A percentile compares a stretch with the other conserved stretches of the same genome.
Conservation (phyloP, 768 basidiomycete species). For the Boletales sp. region DNA sequence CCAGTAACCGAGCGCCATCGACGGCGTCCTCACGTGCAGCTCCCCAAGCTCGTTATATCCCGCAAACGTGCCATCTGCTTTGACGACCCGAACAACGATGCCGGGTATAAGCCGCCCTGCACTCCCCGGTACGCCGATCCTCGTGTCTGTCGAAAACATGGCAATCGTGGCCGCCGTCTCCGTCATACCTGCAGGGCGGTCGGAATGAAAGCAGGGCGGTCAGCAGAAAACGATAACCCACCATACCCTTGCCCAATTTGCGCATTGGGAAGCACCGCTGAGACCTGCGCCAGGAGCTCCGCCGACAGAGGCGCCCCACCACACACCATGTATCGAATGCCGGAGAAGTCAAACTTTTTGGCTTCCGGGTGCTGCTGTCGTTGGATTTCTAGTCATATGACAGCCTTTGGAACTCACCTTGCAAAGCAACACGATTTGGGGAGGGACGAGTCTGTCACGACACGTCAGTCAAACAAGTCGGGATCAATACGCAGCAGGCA, state of each 20-base stretch:
- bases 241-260: constrained; percentile 66
- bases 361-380: constrained; percentile 46
- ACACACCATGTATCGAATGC: constrained; percentile 50
- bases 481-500: not conserved
- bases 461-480: not conserved
- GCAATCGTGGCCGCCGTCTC: constrained; percentile 54
- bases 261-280: constrained; percentile 53
- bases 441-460: constrained; percentile 53
- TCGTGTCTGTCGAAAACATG: constrained; percentile 45
- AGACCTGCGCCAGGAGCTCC: constrained; percentile 45
- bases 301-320: constrained; percentile 65
- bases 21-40: constrained; percentile 44
- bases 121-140: constrained; percentile 52
- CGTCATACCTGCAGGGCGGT: constrained; percentile 51
- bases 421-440: constrained; percentile 62
- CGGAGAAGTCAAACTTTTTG: constrained; percentile 46
- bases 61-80: constrained; percentile 53
- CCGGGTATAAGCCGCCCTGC: constrained; percentile 52
- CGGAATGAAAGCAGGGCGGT: too few relatives aligned
- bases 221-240: constrained; percentile 13
- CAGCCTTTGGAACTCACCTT: constrained; percentile 41
- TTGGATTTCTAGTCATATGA: not conserved
- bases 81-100: constrained; percentile 50
- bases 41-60: constrained; percentile 59
- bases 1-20: constrained; percentile 42